These are phyloP conservation scores for Oidiodendron maius DNA, from an alignment of 495 filamentous ascomycete species.

Conservation along the genomic window DNA sequence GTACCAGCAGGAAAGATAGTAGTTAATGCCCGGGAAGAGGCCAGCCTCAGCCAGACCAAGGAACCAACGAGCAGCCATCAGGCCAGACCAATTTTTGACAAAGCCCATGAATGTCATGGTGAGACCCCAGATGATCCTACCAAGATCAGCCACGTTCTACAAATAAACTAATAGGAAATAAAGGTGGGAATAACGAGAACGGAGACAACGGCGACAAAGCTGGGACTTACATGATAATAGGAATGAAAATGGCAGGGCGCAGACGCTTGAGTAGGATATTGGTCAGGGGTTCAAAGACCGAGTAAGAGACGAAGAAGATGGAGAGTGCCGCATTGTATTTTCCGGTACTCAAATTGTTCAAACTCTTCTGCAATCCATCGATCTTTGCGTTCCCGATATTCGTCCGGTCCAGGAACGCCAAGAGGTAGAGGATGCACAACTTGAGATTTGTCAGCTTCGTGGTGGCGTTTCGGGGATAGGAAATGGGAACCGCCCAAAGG, in stretches of 20 bases:
- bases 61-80: constrained; percentile 57
- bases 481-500: constrained; percentile 1
- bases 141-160: constrained; percentile 63
- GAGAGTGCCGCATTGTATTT: constrained; percentile 76
- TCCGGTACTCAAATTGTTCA: constrained; percentile 51
- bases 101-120: constrained; percentile 61
- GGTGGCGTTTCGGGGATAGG: not conserved
- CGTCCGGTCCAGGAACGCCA: constrained; percentile 77
- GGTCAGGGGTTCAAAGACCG: constrained; percentile 78
- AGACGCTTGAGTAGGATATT: constrained; percentile 80
- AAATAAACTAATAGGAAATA: too few relatives aligned
- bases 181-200: constrained; percentile 60
- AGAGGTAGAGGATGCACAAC: constrained; percentile 78
- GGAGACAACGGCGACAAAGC: constrained; percentile 43
- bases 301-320: constrained; percentile 91
- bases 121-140: constrained; percentile 48
- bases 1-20: constrained; percentile 83
- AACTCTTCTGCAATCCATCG: constrained; percentile 58
- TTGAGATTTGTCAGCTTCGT: constrained; percentile 12
- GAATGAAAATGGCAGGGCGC: constrained; percentile 49
- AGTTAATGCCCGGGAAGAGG: constrained; percentile 81
- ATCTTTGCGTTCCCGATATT: constrained; percentile 90
- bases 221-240: constrained; percentile 57
- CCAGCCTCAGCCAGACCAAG: constrained; percentile 81
- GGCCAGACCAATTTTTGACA: constrained; percentile 34